These are phyloP conservation scores for Paracamarosporium sp. DNA, from an alignment of 2,329 filamentous ascomycete genomes.

Conservation along the genomic window DNA sequence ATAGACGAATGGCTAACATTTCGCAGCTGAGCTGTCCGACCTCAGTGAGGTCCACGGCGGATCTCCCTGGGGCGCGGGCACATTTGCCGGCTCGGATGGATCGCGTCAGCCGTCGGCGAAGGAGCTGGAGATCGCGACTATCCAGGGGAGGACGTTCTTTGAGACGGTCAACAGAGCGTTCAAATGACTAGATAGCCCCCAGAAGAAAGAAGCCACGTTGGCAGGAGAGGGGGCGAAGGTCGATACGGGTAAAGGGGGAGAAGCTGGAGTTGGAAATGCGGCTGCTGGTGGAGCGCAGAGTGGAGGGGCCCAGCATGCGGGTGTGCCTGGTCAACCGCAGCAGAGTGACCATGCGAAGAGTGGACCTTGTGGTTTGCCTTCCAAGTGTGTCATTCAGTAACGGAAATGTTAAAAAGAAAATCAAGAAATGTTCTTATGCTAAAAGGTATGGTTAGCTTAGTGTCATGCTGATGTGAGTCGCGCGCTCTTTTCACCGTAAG, in stretches of 20 bases:
- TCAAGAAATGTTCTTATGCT: not conserved
- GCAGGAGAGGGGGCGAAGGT: not conserved
- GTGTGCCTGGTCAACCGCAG: conserved; percentile 33
- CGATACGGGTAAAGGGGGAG: conserved; percentile 5
- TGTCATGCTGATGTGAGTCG: too few relatives aligned
- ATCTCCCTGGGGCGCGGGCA: conserved; percentile 91
- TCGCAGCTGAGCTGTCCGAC: conserved; percentile 65
- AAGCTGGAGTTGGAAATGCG: conserved; percentile 13
- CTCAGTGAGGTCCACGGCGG: conserved; percentile 84
- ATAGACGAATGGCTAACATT: conserved; percentile 8
- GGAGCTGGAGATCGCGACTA: conserved; percentile 80
- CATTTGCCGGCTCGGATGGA: conserved; percentile 80
- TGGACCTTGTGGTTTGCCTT: conserved; percentile 78
- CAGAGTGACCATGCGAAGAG: conserved; percentile 54
- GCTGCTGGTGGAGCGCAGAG: conserved; percentile 6
- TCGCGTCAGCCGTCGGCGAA: conserved; percentile 77
- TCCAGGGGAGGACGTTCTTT: conserved; percentile 88
- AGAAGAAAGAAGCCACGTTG: conserved; percentile 8
- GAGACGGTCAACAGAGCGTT: conserved; percentile 74
- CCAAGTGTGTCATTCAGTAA: conserved; percentile 69
- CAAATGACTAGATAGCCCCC: conserved; percentile 77
- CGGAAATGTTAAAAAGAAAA: not conserved
- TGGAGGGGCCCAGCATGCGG: conserved; percentile 10
- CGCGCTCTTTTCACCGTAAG: not conserved
- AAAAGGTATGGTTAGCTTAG: too few relatives aligned